Evolutionary conservation across 2,329 filamentous ascomycete species (phyloP), one percentile per base, ranked within the genome.

Genomic region (Cercospora citrullina): DNA sequence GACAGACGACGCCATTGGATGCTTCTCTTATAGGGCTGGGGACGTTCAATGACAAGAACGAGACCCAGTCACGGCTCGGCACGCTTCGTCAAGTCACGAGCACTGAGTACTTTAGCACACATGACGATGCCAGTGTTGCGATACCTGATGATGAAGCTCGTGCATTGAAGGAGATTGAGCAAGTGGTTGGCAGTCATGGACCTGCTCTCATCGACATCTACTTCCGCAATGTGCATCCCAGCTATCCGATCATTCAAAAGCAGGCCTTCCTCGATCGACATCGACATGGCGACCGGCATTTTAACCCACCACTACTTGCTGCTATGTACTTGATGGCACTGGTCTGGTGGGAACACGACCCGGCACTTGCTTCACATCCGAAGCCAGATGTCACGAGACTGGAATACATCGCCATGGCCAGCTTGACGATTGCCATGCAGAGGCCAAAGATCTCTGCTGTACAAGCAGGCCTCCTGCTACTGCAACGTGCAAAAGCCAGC

Each of bases 291-390:
- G 87, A 91, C 74, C 86, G 87, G 64, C 89, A 91, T 72, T 91
- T 94, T 75, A 90, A 91, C 14, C 91, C 92, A 1, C 87, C 91
- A 10, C 82, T 95, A 28, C 84, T 96, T 16, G 91, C 91, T 33
- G 91, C 91, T 63, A 89, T 96, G 74, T 95, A 96, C 75, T 88
- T 96, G 26, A 83, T 97, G 26, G 92, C 93, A 8, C 86, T 96
- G 75, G 93, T 94, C 78, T 96, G 93, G 89, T 95, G 93, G 89
- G 88, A 92, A 62, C 86, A 91, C 69, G 90, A 89, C 70, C 86
- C 89, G 18, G 87, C 88, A 23, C 84, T 94, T 26, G 86, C 88
- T 45, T 82, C 83, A 21, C 82, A 87, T 26, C 87, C 87, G 23
- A 87, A 87, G 68, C 93, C 93, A 0, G 89, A 96, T 79, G 85